A percentile compares a stretch with the other conserved stretches of the same genome.
These are phyloP conservation scores for Penicillium sp. DNA, from an alignment of 2,329 filamentous ascomycete species.

Conservation along the genomic window DNA sequence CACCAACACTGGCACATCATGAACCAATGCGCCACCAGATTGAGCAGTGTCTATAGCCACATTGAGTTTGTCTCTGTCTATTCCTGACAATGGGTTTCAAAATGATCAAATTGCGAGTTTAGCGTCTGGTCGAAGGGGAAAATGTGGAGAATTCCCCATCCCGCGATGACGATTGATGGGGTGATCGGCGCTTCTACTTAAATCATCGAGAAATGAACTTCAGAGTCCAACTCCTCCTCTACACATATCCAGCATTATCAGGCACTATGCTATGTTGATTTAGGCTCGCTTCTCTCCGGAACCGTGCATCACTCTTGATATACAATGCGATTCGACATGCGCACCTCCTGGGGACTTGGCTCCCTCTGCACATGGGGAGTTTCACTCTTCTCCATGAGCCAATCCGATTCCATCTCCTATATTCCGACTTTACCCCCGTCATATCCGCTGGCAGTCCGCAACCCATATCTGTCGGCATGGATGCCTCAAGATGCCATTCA, in stretches of 20 bases:
- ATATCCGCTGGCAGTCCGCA: conserved; percentile 42
- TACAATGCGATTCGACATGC: conserved; percentile 15
- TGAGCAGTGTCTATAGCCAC: no score
- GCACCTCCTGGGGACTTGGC: conserved; percentile 16
- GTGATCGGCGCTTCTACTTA: neutral
- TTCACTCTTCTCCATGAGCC: conserved; percentile 11
- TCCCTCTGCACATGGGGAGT: conserved; percentile 21
- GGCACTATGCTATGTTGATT: neutral
- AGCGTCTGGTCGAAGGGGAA: conserved; percentile 2
- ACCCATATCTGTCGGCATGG: conserved; percentile 43
- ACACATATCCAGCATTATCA: neutral
- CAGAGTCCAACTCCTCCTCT: neutral
- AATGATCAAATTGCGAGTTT: conserved; percentile 1
- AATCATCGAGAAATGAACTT: neutral
- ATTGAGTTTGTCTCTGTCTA: neutral
- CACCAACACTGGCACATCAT: no score
- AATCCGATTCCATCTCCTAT: conserved; percentile 14
- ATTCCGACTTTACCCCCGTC: conserved; percentile 36
- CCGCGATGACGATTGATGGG: conserved; percentile 6
- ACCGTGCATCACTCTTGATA: neutral
- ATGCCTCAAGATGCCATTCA: conserved; percentile 38
- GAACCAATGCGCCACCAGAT: no score
- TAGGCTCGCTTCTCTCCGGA: neutral
- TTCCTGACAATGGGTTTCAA: neutral
- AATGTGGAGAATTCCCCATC: conserved; percentile 3